Percentiles rank a stretch among this genome's conserved stretches.
These are phyloP conservation scores for Agaricus subrufescens DNA, from an alignment of 768 basidiomycete species.

Conservation along the genomic window DNA sequence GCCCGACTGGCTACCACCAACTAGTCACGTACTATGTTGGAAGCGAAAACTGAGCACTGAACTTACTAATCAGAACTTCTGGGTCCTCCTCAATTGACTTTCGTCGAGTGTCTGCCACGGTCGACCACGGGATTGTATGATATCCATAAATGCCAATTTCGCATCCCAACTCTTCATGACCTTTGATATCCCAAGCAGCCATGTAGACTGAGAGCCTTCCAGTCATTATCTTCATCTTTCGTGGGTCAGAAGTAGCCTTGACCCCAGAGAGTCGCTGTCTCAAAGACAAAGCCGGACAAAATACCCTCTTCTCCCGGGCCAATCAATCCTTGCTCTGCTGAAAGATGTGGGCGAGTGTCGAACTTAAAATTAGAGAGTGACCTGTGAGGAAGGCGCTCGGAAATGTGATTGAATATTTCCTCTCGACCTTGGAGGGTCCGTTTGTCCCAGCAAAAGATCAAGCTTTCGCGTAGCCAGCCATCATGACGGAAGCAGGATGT, in stretches of 20 bases:
- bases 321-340: not conserved
- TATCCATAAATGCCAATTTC: constrained; percentile 5
- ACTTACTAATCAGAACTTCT: constrained; percentile 4
- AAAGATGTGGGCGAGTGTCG: not conserved
- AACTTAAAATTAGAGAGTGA: constrained; percentile 3
- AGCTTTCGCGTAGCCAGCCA: constrained; percentile 8
- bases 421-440: constrained; percentile 1
- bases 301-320: not conserved
- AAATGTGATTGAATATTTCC: not conserved
- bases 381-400: not conserved
- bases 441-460: constrained; percentile 6
- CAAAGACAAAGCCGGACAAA: constrained; percentile 1
- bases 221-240: not conserved
- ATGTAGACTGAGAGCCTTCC: constrained; percentile 7
- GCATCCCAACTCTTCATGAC: not conserved
- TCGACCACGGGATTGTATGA: constrained; percentile 2
- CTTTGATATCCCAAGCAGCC: constrained; percentile 1
- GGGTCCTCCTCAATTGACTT: not conserved
- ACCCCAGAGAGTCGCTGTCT: constrained; percentile 5
- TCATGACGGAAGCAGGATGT: not conserved
- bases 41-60: not conserved
- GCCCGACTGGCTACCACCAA: constrained; percentile 5
- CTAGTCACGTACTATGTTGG: not conserved
- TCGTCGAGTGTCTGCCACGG: not conserved
- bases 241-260: constrained; percentile 3